These are phyloP conservation scores for Leccinum variicolor DNA, from an alignment of 768 basidiomycete genomes.

Conservation along the genomic window DNA sequence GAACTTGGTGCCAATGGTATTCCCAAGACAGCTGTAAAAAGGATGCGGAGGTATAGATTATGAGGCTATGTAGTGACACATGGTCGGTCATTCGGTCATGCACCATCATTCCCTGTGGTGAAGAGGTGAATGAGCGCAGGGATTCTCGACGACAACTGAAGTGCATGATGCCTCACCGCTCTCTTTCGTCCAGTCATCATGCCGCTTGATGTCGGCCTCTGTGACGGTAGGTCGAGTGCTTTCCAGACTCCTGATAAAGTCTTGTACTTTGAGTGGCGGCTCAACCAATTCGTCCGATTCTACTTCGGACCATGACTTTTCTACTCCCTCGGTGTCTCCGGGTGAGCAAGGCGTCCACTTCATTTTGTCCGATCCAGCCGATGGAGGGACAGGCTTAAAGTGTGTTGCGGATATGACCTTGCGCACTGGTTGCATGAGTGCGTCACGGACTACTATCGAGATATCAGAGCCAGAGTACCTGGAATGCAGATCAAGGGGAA, in stretches of 20 bases:
- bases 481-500: neutral
- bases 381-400: slow-evolving; percentile 61
- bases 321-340: slow-evolving; percentile 78
- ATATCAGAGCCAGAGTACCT: slow-evolving; percentile 95
- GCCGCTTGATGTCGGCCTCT: slow-evolving; percentile 78
- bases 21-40: slow-evolving; percentile 9
- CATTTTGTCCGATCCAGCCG: slow-evolving; percentile 21
- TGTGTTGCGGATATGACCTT: slow-evolving; percentile 96
- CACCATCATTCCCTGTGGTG: slow-evolving; percentile 29
- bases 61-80: slow-evolving; percentile 1
- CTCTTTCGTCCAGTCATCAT: slow-evolving; percentile 83
- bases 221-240: slow-evolving; percentile 86
- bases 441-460: slow-evolving; percentile 90
- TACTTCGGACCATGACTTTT: slow-evolving; percentile 88
- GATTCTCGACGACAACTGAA: neutral
- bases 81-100: slow-evolving; percentile 15
- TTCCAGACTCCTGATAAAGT: slow-evolving; percentile 80
- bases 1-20: slow-evolving; percentile 4
- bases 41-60: slow-evolving; percentile 21
- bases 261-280: slow-evolving; percentile 70
- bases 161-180: slow-evolving; percentile 51
- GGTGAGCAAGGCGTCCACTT: slow-evolving; percentile 98
- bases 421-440: slow-evolving; percentile 97
- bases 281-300: slow-evolving; percentile 88
- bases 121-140: neutral